phyloP scores from a whole-genome alignment of 1,284 basidiomycete species.

The Pterulicium gracile region DNA sequence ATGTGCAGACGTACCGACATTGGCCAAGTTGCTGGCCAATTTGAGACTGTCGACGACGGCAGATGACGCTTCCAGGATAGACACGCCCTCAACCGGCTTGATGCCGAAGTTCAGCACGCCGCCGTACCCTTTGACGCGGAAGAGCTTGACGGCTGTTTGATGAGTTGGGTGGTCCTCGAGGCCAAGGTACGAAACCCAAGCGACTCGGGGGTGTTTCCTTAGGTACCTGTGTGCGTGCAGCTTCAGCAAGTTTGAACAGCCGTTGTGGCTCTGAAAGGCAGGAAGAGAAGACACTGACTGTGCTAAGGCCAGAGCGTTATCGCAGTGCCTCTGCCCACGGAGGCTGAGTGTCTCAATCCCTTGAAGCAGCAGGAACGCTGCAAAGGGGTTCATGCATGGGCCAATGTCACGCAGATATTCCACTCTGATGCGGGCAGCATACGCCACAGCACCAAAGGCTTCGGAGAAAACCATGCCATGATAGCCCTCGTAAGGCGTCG shows the following conservation, averaged over 20 bases:
- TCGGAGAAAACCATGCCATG: conserved; percentile 44
- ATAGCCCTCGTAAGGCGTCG: conserved; percentile 49
- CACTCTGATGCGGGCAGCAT: conserved; percentile 40
- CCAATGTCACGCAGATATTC: conserved; percentile 51
- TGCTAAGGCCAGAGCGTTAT: conserved; percentile 45
- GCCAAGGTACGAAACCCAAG: conserved; percentile 52
- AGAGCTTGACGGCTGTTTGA: conserved; percentile 29
- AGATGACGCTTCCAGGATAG: conserved; percentile 30
- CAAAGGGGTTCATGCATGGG: conserved; percentile 45
- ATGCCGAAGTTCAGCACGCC: conserved; percentile 54
- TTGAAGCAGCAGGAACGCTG: conserved; percentile 44
- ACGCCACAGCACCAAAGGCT: conserved; percentile 42
- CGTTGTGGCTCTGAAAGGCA: too few species aligned
- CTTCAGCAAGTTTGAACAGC: too few species aligned
- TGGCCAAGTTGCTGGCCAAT: conserved; percentile 46
- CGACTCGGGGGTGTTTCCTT: too few species aligned
- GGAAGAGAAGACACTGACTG: too few species aligned
- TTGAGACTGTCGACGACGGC: conserved; percentile 47
- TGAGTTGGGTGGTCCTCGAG: conserved; percentile 39
- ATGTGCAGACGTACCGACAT: conserved; percentile 14
- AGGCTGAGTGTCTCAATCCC: conserved; percentile 57
- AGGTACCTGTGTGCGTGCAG: conserved; percentile 12
- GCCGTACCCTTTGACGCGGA: conserved; percentile 34
- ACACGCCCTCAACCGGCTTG: conserved; percentile 26
- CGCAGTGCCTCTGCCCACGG: conserved; percentile 41